Evolutionary conservation across 2,329 filamentous ascomycete species (phyloP), one percentile per base, ranked within the genome.

Genomic region (Coniochaeta sp.): DNA sequence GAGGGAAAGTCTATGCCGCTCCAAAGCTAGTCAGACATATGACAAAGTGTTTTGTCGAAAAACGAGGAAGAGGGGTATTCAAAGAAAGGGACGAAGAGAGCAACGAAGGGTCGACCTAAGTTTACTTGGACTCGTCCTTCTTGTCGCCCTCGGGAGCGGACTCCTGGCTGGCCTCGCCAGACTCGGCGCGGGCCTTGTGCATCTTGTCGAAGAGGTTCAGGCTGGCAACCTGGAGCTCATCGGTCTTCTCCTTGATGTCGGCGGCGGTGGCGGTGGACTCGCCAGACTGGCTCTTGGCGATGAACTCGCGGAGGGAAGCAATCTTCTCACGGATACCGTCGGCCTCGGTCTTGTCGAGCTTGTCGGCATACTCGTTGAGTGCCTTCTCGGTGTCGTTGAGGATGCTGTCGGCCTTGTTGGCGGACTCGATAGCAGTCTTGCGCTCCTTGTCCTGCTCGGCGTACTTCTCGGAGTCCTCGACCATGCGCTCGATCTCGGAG

Each of bases 171-270:
- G 81, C 72, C 67, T 77, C 72, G 65, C 76, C 71, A 62, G 77
- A 78, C 77, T 91, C 87, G 61, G 75, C 71, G 63, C 89, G 86
- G 61, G 92, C 90, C 82, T 95, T 95, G 88, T 99, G 92, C 89
- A 99, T 96, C 87, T 97, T 96, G 79, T 97, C 94, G 73, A 99
- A 97, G 66, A 97, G 85, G 76, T 89, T 95, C 75, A 99, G 79
- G 74, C 87, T 92, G 61, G 92, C 89, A 71, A 87, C 89, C 79
- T 97, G 94, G 68, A 99, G 88, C 75, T 96, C 92, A 61, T 97
- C 94, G 65, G 89, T 95, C 89, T 96, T 96, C 78, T 89, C 84
- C 88, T 97, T 97, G 74, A 99, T 86, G 75, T 97, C 89, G 59
- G 89, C 88, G 49, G 91, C 88, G 55, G 90, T 95, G 65, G 88